Evolutionary conservation across 2,329 filamentous ascomycete species (phyloP).

Genomic region (Fusarium equiseti): DNA sequence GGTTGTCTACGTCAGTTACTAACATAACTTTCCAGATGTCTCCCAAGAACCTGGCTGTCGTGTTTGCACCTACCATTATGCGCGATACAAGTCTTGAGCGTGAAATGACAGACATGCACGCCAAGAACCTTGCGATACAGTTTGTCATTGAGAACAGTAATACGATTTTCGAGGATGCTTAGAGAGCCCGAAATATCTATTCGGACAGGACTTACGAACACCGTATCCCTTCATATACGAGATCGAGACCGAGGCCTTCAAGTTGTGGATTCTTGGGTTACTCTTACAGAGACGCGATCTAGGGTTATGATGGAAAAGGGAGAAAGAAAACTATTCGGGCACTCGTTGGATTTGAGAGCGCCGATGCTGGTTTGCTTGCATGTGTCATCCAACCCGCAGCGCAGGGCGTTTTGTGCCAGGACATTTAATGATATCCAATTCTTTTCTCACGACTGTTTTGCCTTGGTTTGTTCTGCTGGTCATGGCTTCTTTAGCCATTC

Average conservation of each 20-base stretch:
- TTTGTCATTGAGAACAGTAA: slow-evolving; percentile 93
- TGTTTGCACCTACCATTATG: slow-evolving; percentile 98
- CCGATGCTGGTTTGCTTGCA: slow-evolving; percentile 35
- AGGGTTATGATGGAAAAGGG: slow-evolving; percentile 15
- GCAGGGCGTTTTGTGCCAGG: slow-evolving; percentile 48
- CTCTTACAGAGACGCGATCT: slow-evolving; percentile 29
- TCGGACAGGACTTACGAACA: slow-evolving; percentile 16
- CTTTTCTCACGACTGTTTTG: slow-evolving; percentile 35
- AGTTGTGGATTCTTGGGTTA: slow-evolving; percentile 28
- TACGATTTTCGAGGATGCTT: slow-evolving; percentile 75
- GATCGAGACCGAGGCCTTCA: slow-evolving; percentile 13
- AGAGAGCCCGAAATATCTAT: slow-evolving; percentile 20
- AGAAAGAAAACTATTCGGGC: slow-evolving; percentile 34
- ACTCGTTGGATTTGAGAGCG: slow-evolving; percentile 40
- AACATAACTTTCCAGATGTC: slow-evolving; percentile 75
- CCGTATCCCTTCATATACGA: slow-evolving; percentile 17
- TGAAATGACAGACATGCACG: slow-evolving; percentile 96
- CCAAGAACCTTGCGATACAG: slow-evolving; percentile 91
- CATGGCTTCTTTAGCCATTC: slow-evolving; percentile 11
- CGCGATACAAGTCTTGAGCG: slow-evolving; percentile 88
- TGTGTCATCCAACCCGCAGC: slow-evolving; percentile 36
- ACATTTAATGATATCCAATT: slow-evolving; percentile 52
- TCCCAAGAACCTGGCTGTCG: slow-evolving; percentile 93
- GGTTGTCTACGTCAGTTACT: slow-evolving; percentile 8
- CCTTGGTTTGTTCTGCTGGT: slow-evolving; percentile 1